Conservation (phyloP, 78 protist genomes). For the Pigoraptor vietnamica region DNA sequence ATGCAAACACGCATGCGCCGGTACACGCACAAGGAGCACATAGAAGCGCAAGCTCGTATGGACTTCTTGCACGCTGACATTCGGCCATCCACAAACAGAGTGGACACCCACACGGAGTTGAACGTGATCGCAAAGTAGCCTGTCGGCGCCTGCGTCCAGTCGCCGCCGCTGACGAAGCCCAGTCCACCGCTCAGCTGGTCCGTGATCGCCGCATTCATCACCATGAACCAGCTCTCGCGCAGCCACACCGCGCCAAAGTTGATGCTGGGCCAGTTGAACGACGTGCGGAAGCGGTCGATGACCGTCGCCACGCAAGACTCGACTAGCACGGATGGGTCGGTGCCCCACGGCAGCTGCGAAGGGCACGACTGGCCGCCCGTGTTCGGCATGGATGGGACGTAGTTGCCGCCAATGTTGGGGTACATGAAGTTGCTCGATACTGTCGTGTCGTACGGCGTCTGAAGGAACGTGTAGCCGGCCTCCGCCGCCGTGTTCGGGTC, state of each 20-base stretch:
- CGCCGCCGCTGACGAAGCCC: not conserved
- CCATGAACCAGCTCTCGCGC: not conserved
- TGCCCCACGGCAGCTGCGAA: not conserved
- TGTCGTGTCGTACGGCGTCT: not conserved
- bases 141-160: not conserved
- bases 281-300: not conserved
- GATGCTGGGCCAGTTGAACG: not conserved
- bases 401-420: not conserved
- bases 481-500: not conserved
- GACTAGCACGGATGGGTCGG: not conserved
- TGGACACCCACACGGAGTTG: not conserved
- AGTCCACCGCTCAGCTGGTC: not conserved
- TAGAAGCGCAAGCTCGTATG: not conserved
- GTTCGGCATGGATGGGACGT: not conserved
- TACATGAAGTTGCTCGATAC: not conserved
- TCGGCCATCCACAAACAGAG: no score
- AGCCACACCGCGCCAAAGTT: not conserved
- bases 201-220: not conserved
- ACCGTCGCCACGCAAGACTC: not conserved
- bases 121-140: not conserved
- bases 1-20: no score
- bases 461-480: not conserved
- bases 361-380: not conserved
- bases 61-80: no score
- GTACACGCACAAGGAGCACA: not conserved